A percentile compares a stretch with the other conserved stretches of the same genome.
These are phyloP conservation scores for Diaporthe caulivora DNA, from an alignment of 2,329 filamentous ascomycete species.

Conservation along the genomic window DNA sequence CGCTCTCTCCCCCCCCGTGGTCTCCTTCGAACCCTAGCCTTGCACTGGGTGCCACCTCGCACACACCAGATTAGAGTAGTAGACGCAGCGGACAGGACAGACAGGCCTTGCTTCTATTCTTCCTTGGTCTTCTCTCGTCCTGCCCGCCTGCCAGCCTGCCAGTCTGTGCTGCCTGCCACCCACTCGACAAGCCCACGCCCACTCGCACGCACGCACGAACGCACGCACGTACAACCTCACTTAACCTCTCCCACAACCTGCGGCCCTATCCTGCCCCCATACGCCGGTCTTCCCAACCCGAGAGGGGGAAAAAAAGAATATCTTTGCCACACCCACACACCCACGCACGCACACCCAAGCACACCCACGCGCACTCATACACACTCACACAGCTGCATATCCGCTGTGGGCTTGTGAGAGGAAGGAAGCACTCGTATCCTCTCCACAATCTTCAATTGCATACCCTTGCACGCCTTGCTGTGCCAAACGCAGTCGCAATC, in stretches of 20 bases:
- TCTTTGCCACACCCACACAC: neutral
- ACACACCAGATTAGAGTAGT: neutral
- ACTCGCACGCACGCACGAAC: neutral
- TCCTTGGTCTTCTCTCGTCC: constrained; percentile 26
- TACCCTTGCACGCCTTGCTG: constrained; percentile 7
- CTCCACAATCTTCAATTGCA: neutral
- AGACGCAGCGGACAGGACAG: neutral
- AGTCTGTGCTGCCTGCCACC: constrained; percentile 10
- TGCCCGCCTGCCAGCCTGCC: neutral
- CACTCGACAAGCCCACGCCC: constrained; percentile 17
- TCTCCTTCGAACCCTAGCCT: constrained; percentile 18
- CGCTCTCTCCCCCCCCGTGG: neutral
- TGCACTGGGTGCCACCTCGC: constrained; percentile 2
- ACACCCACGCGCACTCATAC: too few species aligned
- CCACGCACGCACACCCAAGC: too few species aligned
- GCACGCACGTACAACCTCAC: neutral
- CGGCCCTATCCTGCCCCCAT: neutral
- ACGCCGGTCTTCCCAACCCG: neutral
- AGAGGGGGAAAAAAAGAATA: neutral
- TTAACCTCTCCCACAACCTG: neutral
- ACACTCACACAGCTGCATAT: neutral
- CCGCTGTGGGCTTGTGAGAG: constrained; percentile 15
- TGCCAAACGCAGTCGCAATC: constrained; percentile 16
- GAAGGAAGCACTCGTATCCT: constrained; percentile 27
- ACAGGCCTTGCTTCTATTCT: constrained; percentile 27